A percentile compares a stretch with the other conserved stretches of the same genome.
Conservation (phyloP, 768 basidiomycete genomes). For the Amanita brunnescens region DNA sequence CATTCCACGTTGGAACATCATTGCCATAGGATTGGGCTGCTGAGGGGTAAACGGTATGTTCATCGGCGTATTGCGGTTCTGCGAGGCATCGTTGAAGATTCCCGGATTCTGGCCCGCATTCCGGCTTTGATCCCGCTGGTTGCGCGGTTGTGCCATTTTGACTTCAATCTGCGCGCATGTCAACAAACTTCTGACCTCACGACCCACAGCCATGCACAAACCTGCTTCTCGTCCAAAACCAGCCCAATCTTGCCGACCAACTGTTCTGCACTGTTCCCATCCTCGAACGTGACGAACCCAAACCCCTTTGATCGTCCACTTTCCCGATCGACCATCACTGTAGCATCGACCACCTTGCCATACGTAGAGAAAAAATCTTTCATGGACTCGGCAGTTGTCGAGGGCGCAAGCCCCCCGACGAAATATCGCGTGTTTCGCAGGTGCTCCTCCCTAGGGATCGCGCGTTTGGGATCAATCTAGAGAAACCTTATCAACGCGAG, state of each 20-base stretch:
- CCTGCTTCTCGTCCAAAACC: constrained; percentile 71
- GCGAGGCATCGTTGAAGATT: constrained; percentile 1
- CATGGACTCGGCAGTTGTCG: constrained; percentile 65
- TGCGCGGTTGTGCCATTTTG: constrained; percentile 70
- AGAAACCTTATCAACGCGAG: too few species aligned
- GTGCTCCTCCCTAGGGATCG: constrained; percentile 79
- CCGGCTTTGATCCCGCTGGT: too few species aligned
- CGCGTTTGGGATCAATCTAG: constrained; percentile 82
- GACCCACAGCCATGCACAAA: constrained; percentile 26
- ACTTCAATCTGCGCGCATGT: constrained; percentile 71
- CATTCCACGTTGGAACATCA: constrained; percentile 51
- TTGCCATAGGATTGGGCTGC: constrained; percentile 38
- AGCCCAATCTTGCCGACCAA: constrained; percentile 61
- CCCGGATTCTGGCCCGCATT: constrained; percentile 13
- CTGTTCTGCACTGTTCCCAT: constrained; percentile 52
- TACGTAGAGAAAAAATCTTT: constrained; percentile 60
- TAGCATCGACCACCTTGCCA: constrained; percentile 77
- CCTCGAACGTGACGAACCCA: constrained; percentile 78
- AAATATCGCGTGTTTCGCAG: constrained; percentile 74
- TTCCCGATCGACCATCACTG: constrained; percentile 80
- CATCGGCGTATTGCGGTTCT: constrained; percentile 5
- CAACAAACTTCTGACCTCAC: background rate
- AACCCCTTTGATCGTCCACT: constrained; percentile 73
- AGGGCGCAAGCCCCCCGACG: constrained; percentile 65
- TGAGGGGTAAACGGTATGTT: constrained; percentile 23